These are phyloP conservation scores for Pleurotus ostreatus DNA, from an alignment of 768 basidiomycete species.

Conservation along the genomic window DNA sequence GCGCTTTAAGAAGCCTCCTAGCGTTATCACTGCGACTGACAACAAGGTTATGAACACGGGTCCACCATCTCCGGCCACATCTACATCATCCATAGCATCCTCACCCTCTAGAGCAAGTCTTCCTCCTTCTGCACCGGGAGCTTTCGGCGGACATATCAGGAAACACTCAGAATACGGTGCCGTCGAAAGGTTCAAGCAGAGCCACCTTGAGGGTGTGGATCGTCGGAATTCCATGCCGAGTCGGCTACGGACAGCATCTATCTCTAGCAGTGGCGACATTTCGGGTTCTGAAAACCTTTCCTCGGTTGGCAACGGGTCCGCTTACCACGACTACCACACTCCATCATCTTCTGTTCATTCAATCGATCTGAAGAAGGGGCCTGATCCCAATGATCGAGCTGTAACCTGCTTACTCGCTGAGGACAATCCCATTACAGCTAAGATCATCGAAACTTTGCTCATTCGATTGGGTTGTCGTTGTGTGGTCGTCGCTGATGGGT, in stretches of 20 bases:
- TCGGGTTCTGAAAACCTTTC: slow-evolving; percentile 77
- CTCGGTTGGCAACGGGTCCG: slow-evolving; percentile 46
- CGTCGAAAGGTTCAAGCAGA: slow-evolving; percentile 84
- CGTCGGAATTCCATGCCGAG: slow-evolving; percentile 84
- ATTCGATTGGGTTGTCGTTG: slow-evolving; percentile 93
- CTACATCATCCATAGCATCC: slow-evolving; percentile 87
- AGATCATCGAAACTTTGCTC: slow-evolving; percentile 93
- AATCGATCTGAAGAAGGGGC: slow-evolving; percentile 71
- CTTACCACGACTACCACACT: slow-evolving; percentile 57
- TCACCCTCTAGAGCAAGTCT: slow-evolving; percentile 77
- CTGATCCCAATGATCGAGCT: slow-evolving; percentile 80
- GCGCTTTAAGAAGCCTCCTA: slow-evolving; percentile 77
- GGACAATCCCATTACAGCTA: slow-evolving; percentile 96
- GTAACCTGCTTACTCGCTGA: slow-evolving; percentile 94
- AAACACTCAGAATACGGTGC: slow-evolving; percentile 90
- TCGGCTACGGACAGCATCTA: slow-evolving; percentile 80
- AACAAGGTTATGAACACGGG: slow-evolving; percentile 60
- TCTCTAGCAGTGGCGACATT: slow-evolving; percentile 77
- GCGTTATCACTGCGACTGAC: slow-evolving; percentile 68
- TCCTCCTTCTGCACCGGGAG: slow-evolving; percentile 69
- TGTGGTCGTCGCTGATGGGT: slow-evolving; percentile 93
- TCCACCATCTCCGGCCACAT: slow-evolving; percentile 89
- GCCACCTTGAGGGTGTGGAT: slow-evolving; percentile 71
- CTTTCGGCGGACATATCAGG: slow-evolving; percentile 57
- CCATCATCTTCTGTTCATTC: slow-evolving; percentile 86